phyloP scores from a whole-genome alignment of 2,329 filamentous ascomycete species.

The Xylaria digitata region DNA sequence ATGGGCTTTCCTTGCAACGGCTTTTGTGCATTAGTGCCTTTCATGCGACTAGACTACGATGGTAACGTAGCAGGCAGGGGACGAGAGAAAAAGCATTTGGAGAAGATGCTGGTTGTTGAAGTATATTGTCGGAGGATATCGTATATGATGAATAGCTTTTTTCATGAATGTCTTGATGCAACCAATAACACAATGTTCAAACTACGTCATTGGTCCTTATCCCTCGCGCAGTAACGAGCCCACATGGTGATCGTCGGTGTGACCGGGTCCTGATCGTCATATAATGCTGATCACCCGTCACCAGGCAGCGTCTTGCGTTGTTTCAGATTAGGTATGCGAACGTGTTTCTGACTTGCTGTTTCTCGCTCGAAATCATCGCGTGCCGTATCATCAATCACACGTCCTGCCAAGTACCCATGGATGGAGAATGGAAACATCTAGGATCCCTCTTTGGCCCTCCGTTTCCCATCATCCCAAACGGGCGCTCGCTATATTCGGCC shows the following conservation, averaged over 20 bases:
- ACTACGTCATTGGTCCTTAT: neutral
- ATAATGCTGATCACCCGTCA: neutral
- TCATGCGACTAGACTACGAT: neutral
- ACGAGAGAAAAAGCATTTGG: constrained; percentile 18
- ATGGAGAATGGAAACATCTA: constrained; percentile 15
- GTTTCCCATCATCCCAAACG: neutral
- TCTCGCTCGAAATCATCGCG: neutral
- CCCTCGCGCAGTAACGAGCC: neutral
- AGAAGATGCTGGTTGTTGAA: constrained; percentile 25
- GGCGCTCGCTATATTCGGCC: neutral
- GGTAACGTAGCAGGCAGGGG: constrained; percentile 2
- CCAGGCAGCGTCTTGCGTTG: neutral
- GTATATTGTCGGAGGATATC: constrained; percentile 31
- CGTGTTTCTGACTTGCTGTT: neutral
- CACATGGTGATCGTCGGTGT: constrained; percentile 15
- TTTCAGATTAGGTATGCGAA: neutral
- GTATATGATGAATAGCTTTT: constrained; percentile 39
- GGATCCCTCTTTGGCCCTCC: neutral
- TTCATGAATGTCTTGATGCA: constrained; percentile 31
- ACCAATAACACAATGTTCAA: constrained; percentile 30
- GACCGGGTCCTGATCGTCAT: neutral
- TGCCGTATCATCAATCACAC: neutral
- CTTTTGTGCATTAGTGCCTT: constrained; percentile 24
- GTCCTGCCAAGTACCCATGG: neutral
- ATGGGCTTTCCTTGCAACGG: constrained; percentile 3